Conservation (phyloP, 257 asterid genomes). For the Solanum gracilifrons region DNA sequence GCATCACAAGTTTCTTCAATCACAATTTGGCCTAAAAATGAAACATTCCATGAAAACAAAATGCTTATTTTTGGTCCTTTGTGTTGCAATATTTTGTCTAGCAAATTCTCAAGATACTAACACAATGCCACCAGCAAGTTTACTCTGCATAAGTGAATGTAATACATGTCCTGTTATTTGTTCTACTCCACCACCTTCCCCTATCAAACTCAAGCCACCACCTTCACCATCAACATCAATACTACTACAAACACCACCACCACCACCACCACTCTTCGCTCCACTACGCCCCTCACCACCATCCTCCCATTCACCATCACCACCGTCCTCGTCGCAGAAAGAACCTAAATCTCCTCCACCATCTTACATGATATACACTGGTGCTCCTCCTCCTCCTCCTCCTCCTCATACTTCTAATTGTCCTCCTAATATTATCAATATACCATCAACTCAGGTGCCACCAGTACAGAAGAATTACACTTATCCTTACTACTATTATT, state of each 20-base stretch:
- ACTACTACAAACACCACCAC: slow-evolving; percentile 10
- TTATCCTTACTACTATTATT: slow-evolving; percentile 62
- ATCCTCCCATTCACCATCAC: slow-evolving; percentile 24
- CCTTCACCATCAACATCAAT: slow-evolving; percentile 7
- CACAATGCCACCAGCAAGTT: slow-evolving; percentile 11
- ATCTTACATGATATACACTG: neutral
- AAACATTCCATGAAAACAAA: slow-evolving; percentile 9
- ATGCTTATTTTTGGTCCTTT: slow-evolving; percentile 10
- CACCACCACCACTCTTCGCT: slow-evolving; percentile 12
- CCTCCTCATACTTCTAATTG: neutral
- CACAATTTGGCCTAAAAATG: slow-evolving; percentile 13
- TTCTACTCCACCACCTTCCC: slow-evolving; percentile 49
- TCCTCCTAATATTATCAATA: neutral
- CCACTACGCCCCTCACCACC: slow-evolving; percentile 25
- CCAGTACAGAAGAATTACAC: slow-evolving; percentile 42
- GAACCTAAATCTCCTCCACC: slow-evolving; percentile 3
- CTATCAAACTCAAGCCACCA: slow-evolving; percentile 6
- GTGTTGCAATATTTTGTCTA: slow-evolving; percentile 7
- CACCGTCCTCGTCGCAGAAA: slow-evolving; percentile 10
- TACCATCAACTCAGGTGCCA: slow-evolving; percentile 27
- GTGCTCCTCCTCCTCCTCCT: slow-evolving; percentile 4
- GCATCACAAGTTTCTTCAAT: slow-evolving; percentile 1
- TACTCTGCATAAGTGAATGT: slow-evolving; percentile 67
- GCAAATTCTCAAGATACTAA: slow-evolving; percentile 13
- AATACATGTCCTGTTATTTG: slow-evolving; percentile 63